phyloP scores from a whole-genome alignment of 2,329 filamentous ascomycete genomes.

The Colletotrichum horii region DNA sequence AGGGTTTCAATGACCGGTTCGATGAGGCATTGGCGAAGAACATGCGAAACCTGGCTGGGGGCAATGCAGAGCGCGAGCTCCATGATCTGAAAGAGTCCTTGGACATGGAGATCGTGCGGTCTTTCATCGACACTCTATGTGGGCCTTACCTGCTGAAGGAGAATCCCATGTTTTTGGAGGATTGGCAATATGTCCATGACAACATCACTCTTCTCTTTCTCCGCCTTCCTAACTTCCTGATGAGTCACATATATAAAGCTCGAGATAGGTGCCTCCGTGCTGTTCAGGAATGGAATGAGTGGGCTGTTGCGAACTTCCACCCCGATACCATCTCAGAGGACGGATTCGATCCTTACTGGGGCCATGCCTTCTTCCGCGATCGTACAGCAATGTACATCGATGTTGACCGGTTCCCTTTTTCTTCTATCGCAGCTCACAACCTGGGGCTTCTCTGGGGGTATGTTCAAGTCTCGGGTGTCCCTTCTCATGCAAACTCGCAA shows the following conservation, averaged over 20 bases:
- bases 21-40: not conserved
- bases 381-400: not conserved
- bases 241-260: not conserved
- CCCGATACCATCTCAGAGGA: not conserved
- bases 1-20: not conserved
- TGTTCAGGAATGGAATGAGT: not conserved
- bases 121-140: not conserved
- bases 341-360: not conserved
- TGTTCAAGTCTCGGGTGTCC: rapidly evolving
- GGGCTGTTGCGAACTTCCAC: not conserved
- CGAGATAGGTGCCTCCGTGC: not conserved
- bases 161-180: not conserved
- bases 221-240: not conserved
- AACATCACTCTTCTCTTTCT: not conserved
- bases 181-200: not conserved
- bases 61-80: not conserved
- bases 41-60: not conserved
- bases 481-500: not conserved
- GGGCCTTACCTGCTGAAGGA: not conserved
- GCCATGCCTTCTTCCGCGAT: not conserved
- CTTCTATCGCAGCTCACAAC: not conserved
- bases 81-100: not conserved
- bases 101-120: not conserved
- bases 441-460: not conserved
- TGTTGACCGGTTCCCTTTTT: not conserved